These are phyloP conservation scores for Amphicarpaea edgeworthii DNA, from an alignment of 306 rosid genomes.

Conservation along the genomic window DNA sequence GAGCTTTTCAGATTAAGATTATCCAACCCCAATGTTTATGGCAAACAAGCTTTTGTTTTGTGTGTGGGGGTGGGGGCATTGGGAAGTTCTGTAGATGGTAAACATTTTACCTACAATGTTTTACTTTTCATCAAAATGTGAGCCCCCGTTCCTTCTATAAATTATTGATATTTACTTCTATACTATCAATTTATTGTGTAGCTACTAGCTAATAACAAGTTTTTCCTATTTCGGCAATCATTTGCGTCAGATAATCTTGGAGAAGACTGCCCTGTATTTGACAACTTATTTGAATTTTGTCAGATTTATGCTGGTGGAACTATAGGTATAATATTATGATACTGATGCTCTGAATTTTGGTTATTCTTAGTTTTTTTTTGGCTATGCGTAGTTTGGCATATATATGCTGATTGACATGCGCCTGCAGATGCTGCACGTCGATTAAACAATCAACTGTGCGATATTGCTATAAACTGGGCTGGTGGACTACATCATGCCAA, in stretches of 20 bases:
- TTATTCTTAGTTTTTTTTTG: constrained; percentile 32
- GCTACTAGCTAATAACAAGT: constrained; percentile 32
- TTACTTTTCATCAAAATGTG: too few species aligned
- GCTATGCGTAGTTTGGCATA: constrained; percentile 30
- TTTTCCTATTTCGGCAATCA: constrained; percentile 31
- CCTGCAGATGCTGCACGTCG: constrained; percentile 93
- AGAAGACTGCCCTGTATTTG: constrained; percentile 98
- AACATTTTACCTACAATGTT: too few species aligned
- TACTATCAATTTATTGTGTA: constrained; percentile 27
- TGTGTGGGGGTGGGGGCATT: too few species aligned
- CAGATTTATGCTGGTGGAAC: constrained; percentile 99
- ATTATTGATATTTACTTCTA: constrained; percentile 24
- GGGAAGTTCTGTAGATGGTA: too few species aligned
- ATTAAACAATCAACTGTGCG: constrained; percentile 87
- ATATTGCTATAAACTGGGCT: constrained; percentile 99
- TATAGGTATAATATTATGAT: constrained; percentile 63
- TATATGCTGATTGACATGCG: constrained; percentile 28
- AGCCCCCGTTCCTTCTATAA: too few species aligned
- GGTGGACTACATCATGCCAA: constrained; percentile 99
- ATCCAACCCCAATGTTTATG: constrained; percentile 15
- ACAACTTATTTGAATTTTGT: constrained; percentile 96
- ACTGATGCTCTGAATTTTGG: constrained; percentile 13
- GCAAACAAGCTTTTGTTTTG: too few species aligned
- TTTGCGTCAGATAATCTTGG: constrained; percentile 87
- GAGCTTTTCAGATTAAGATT: not conserved